Base-by-base conservation (phyloP, 768 basidiomycete species). In the Russula virescens region DNA sequence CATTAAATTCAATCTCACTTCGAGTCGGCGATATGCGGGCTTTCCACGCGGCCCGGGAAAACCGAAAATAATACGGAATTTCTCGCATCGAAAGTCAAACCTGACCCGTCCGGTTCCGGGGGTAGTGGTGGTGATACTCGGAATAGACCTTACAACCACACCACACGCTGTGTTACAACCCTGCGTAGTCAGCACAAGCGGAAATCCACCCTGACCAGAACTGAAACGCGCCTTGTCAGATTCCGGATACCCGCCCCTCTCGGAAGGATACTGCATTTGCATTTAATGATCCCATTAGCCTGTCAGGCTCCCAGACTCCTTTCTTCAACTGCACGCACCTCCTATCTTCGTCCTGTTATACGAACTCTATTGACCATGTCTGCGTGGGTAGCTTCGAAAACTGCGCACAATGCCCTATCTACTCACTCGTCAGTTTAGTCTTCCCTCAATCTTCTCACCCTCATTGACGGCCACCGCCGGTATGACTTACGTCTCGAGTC, bases 171-270 rank as follows among this genome's bases (percentile, higher is more conserved):
- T n/a, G 21, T 11, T 38, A 2, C 31, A 31, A 31, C 23, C 40
- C 38, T 18, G 31, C 34, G n/a, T 42, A 10, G 43, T 31, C 19
- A 55, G 55, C 55, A 16, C 43, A 13, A 42, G 54, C 25, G 40
- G 13, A 55, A n/a, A 13, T 26, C 42, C 11, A 14, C 55, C n/a
- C 19, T 13, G 38, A 8, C 23, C 52, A 25, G 40, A 19, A 25
- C 16, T 38, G 13, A 38, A 11, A 38, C 31, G 8, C 31, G 8
- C 31, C 31, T 9, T 9, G 55, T 56, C 54, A 62, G 55, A 50
- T 23, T n/a, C 54, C 61, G 61, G 61, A 62, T 25, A 43, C 14
- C 62, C 58, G 58, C 31, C 25, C 58, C 47, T 13, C 21, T 55
- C 62, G 62, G 62, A 60, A n/a, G n/a, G 19, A 46, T 48, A 38